Percentiles rank a stretch among this genome's conserved stretches.
Conservation (phyloP, 225 moss, liverwort and hornwort genomes). For the Pseudoscleropodium purum region DNA sequence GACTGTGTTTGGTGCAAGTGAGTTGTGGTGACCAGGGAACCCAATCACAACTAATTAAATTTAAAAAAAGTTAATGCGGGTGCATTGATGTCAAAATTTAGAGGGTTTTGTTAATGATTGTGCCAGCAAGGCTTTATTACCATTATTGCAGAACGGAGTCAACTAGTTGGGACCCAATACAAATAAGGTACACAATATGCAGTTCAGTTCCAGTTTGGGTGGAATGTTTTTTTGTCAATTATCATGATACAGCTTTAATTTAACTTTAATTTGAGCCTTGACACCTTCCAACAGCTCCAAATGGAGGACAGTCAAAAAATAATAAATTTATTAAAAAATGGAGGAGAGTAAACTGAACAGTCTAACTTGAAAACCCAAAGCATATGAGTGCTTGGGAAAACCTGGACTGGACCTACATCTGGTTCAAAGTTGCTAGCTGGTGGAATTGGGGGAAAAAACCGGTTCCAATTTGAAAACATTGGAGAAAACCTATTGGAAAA, state of each 20-base stretch:
- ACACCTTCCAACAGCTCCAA: not conserved
- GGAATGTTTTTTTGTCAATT: not conserved
- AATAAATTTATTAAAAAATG: too few species aligned
- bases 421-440: not conserved
- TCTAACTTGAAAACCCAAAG: not conserved
- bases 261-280: not conserved
- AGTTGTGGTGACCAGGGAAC: not conserved
- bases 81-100: not conserved
- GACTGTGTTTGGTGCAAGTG: not conserved
- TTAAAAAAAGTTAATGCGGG: too few species aligned
- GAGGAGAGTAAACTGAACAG: not conserved
- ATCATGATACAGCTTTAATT: not conserved
- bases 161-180: not conserved
- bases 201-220: not conserved
- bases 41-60: not conserved
- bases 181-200: too few species aligned
- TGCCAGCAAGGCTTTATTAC: not conserved
- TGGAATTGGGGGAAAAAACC: not conserved
- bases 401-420: fast-evolving
- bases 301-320: not conserved
- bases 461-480: not conserved
- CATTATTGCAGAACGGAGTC: not conserved
- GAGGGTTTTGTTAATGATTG: not conserved
- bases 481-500: fast-evolving
- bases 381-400: not conserved